Conservation (phyloP, 352 stramenopile species). For the Pythium biforme region DNA sequence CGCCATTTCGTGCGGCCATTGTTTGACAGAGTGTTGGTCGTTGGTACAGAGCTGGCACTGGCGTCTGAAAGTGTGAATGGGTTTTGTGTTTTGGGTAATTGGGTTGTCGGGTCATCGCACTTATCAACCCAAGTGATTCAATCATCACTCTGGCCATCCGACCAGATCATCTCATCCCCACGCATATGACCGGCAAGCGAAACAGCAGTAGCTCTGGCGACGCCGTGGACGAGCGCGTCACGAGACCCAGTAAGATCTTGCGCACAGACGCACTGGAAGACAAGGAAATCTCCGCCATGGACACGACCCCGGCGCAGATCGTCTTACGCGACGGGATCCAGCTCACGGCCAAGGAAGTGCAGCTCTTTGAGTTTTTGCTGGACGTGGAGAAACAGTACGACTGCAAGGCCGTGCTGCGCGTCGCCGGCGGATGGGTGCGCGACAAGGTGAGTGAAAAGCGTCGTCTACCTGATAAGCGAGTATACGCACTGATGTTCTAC, state of each 20-base stretch:
- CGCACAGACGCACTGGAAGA: neutral
- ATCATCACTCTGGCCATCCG: no score
- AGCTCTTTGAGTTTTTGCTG: conserved; percentile 66
- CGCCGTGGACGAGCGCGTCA: neutral
- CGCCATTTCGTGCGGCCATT: neutral
- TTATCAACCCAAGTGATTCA: conserved; percentile 7
- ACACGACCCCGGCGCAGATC: neutral
- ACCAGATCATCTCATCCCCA: neutral
- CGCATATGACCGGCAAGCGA: conserved; percentile 15
- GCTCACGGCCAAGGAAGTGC: conserved; percentile 47
- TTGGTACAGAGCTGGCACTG: no score
- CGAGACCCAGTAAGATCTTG: conserved; percentile 19
- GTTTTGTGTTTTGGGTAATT: neutral
- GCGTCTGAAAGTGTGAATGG: neutral
- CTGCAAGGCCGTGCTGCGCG: conserved; percentile 83
- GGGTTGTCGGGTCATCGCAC: neutral
- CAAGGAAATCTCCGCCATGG: neutral
- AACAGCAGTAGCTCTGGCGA: neutral
- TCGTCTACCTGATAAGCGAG: neutral
- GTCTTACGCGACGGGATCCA: conserved; percentile 27
- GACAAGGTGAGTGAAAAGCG: conserved; percentile 91
- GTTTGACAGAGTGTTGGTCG: conserved; percentile 2
- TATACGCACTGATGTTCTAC: neutral
- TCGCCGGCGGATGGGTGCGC: conserved; percentile 99
- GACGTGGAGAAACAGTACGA: conserved; percentile 55